phyloP scores from a whole-genome alignment of 768 basidiomycete species.

The Udeniomyces megalosporus region DNA sequence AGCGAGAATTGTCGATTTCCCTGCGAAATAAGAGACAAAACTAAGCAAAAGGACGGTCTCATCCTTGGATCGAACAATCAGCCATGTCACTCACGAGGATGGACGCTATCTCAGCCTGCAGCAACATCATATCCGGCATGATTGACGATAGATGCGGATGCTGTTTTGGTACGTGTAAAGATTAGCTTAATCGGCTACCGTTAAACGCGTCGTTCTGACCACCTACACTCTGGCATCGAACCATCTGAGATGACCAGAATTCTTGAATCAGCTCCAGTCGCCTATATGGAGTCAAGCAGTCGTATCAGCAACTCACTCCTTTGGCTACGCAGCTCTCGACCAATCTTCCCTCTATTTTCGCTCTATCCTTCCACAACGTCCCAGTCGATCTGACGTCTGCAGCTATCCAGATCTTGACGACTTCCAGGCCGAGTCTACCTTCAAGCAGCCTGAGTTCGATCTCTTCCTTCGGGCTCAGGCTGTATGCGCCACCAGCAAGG shows the following conservation, averaged over 20 bases:
- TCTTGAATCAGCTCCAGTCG: too few species aligned
- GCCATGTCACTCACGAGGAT: too few species aligned
- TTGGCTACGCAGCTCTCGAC: neutral
- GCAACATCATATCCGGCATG: neutral
- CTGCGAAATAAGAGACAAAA: neutral
- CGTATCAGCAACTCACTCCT: neutral
- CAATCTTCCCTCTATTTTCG: too few species aligned
- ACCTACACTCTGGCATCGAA: constrained; percentile 5
- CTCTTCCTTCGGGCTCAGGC: constrained; percentile 8
- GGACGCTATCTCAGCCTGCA: neutral
- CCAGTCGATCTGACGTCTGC: neutral
- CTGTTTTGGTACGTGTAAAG: too few species aligned
- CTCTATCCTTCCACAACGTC: too few species aligned
- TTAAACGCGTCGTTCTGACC: too few species aligned
- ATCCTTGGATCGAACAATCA: too few species aligned
- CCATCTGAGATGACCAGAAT: neutral
- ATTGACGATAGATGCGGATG: constrained; percentile 1
- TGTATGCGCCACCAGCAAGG: too few species aligned
- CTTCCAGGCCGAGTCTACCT: neutral
- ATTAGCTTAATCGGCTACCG: too few species aligned
- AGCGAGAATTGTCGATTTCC: constrained; percentile 7
- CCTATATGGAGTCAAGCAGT: too few species aligned
- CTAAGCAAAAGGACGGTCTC: neutral
- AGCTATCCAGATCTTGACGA: neutral
- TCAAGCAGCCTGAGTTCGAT: constrained; percentile 8